A percentile compares a stretch with the other conserved stretches of the same genome.
These are phyloP conservation scores for Cubamyces lactineus DNA, from an alignment of 768 basidiomycete species.

Conservation along the genomic window DNA sequence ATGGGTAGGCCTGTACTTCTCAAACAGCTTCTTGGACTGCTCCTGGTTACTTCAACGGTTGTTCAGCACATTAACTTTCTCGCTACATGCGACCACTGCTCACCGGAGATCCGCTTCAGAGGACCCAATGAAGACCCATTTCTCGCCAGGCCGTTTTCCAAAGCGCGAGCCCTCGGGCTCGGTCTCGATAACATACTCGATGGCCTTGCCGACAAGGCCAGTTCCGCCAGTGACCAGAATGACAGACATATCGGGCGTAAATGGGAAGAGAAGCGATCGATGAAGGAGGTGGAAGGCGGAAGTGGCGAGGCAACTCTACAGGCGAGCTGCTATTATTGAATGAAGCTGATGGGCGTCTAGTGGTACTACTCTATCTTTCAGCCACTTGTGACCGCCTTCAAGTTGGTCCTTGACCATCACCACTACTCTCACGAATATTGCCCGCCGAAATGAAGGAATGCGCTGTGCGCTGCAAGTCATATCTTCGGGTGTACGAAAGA, in stretches of 20 bases:
- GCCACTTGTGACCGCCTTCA: too few relatives aligned
- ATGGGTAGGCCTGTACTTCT: slow-evolving; percentile 93
- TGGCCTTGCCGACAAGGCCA: slow-evolving; percentile 87
- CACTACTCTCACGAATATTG: too few relatives aligned
- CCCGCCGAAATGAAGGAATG: too few relatives aligned
- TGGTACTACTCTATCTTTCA: too few relatives aligned
- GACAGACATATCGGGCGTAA: slow-evolving; percentile 38
- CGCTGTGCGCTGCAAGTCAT: too few relatives aligned
- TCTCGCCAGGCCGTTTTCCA: slow-evolving; percentile 74
- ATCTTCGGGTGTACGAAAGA: too few relatives aligned
- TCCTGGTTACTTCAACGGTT: slow-evolving; percentile 57
- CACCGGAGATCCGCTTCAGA: slow-evolving; percentile 87
- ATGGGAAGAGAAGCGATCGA: neutral
- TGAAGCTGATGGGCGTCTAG: too few relatives aligned
- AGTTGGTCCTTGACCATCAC: too few relatives aligned
- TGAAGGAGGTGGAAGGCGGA: neutral
- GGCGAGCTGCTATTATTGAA: too few relatives aligned
- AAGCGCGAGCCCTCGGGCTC: slow-evolving; percentile 81
- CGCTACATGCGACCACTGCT: neutral
- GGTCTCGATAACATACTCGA: slow-evolving; percentile 74
- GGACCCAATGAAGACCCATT: slow-evolving; percentile 83
- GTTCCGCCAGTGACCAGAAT: slow-evolving; percentile 84
- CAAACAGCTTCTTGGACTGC: slow-evolving; percentile 74
- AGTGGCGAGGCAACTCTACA: neutral
- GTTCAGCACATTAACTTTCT: too few relatives aligned